Base-by-base conservation (phyloP, 2,329 filamentous ascomycete genomes). In the Claviceps maximensis region DNA sequence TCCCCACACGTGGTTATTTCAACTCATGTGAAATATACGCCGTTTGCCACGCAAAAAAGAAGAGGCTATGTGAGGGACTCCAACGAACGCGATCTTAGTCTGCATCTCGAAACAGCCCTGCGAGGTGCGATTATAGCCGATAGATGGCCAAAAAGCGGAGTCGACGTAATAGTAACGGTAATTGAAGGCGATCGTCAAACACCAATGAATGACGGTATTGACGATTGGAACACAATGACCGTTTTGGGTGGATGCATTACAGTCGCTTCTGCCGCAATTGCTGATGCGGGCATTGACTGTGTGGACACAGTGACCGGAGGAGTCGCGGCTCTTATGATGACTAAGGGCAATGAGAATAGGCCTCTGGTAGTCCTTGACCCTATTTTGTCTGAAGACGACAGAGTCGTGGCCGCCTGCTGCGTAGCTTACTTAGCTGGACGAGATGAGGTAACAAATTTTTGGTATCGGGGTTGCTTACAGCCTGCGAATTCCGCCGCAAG, bases 101-200 rank as follows among this genome's bases (percentile, higher is more conserved):
- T 90, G 12, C 91, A 97, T 66, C 74, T 98, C 3, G 90, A 97
- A 68, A 91, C 89, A 17, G 90, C 93, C 27, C 75, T 98, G 50
- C 80, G 89, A 36, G 91, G 91, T 1, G 87, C 89, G 8, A 83
- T 97, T 50, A 91, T 97, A 63, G 89, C 89, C 15, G 90, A 96
- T 65, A 78, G 91, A 54, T 98, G 91, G 88, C 93, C 93, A n/a
- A 98, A 98, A 74, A 95, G 89, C 66, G 90, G 89, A 46, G 84
- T 95, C n/a, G 93, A 98, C 65, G 84, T 98, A 42, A 84, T 95
- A 19, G 82, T 98, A 49, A 96, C 89, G 0, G 83, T 98, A 49
- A 75, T 98, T 19, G 93, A 98, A 70, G 91, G 89, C 3, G 93
- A 91, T 69, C 78, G 66, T 66, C 78, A 68, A 65, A 67, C 68